These are phyloP conservation scores for Podospora tetraspora DNA, from an alignment of 495 filamentous ascomycete species.

Conservation along the genomic window DNA sequence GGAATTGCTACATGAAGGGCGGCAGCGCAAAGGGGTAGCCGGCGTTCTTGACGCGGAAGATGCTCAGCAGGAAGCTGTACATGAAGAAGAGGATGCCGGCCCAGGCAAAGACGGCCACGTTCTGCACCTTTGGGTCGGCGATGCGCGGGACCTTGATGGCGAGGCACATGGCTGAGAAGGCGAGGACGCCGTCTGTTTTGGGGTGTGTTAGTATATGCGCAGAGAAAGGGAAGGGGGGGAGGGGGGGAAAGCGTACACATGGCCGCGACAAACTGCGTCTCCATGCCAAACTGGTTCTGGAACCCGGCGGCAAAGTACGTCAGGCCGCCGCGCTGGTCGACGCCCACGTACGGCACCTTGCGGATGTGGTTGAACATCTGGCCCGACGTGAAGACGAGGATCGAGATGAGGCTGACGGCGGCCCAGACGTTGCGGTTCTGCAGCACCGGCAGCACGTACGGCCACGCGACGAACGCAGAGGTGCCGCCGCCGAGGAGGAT, in stretches of 20 bases:
- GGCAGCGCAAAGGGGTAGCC: constrained; percentile 94
- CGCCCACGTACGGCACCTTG: constrained; percentile 90
- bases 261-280: constrained; percentile 92
- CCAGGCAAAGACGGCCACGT: constrained; percentile 80
- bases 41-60: constrained; percentile 91
- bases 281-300: constrained; percentile 89
- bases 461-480: constrained; percentile 66
- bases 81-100: constrained; percentile 67
- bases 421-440: constrained; percentile 94
- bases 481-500: constrained; percentile 62
- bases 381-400: constrained; percentile 91
- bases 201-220: constrained; percentile 19
- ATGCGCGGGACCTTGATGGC: constrained; percentile 89
- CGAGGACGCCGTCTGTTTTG: constrained; percentile 75
- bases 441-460: constrained; percentile 77
- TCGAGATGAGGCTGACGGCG: constrained; percentile 77
- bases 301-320: constrained; percentile 92
- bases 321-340: constrained; percentile 78
- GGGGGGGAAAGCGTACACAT: constrained; percentile 63
- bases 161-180: constrained; percentile 83
- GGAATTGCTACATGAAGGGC: constrained; percentile 57
- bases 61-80: constrained; percentile 90
- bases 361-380: constrained; percentile 99
- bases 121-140: constrained; percentile 67
- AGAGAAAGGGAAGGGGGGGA: not conserved